Evolutionary conservation across 192 early-diverging fungal genomes (phyloP), one percentile per base, ranked within the genome.

Genomic region (Backusella westeae): DNA sequence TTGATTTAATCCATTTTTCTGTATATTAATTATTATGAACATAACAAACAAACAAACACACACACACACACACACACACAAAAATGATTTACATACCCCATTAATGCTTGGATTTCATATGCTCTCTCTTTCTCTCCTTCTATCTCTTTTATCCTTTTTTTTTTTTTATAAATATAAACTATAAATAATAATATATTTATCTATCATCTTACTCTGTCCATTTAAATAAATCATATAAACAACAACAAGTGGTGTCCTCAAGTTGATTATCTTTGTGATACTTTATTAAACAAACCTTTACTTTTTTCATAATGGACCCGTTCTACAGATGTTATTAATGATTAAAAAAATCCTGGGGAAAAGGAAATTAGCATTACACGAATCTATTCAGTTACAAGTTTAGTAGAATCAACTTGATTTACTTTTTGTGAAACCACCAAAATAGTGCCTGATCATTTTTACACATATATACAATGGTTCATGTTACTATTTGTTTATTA

Each of bases 1-100:
- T 81, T 95, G 68, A 78, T 95, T 73, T 95, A 87, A 91, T 56
- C 15, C 10, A 29, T 56, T 10, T 56, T 56, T 56, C 8, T 56
- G 52, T 72, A 34, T 19, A 46, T 49, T 32, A 32, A 39, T 36
- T 26, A 23, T 29, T 71, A 66, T 23, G 63, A 66, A 66, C 21
- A 66, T 66, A 66, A 66, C 21, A 32, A 29, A 15, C 14, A 66
- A 23, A 66, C 63, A 49, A 29, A 32, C 63, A 5, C 63, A 66
- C 63, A 66, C 63, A 49, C 0, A 49, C 44, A 49, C 63, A 32
- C 63, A 5, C 63, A 66, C 63, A 66, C 63, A 49, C 0, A 49
- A 6, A 49, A n/a, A 49, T 49, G 46, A 49, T 49, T 19, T 49
- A 49, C 46, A 49, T 49, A 49, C 46, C 46, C 46, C 46, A 49